Evolutionary conservation across 805 yeast species (phyloP), one percentile per base, ranked within the genome.

Genomic region (Starmerella riodocensis): DNA sequence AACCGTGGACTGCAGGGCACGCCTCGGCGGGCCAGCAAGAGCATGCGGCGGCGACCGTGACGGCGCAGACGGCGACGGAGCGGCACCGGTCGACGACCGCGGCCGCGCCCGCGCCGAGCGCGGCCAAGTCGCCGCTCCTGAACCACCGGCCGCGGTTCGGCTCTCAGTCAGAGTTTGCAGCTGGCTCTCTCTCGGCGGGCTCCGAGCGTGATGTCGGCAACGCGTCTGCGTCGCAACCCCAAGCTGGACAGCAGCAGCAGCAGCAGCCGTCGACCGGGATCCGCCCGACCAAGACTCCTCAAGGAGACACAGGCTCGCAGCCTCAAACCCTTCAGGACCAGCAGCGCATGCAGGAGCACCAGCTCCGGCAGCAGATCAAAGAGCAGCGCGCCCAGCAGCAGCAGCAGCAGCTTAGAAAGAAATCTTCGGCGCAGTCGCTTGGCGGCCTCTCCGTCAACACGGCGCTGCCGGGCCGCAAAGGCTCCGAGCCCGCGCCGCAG

Each of bases 71-170:
- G 13, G 13, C 9, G 9, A 13, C 27, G 13, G 27, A 13, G 13
- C 9, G 9, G 12, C 9, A 13, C 13, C 27, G 27, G 13, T 16
- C 41, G 4, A 27, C 16, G 12, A 35, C 46, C 4, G 35, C 46
- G 7, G 40, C 42, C 7, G 46, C 43, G 4, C 43, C 43, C 3
- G 30, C 43, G 6, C 32, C 40, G 1, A 34, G 12, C 5, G 43
- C 46, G 2, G 42, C 40, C 3, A 23, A 28, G 12, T 42, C 45
- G 1, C 42, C 45, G 3, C 26, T 38, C 16, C 34, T 42, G 7
- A 38, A 42, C 21, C 42, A 34, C 28, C 21, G 39, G 21, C 28
- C 31, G 14, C 38, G 38, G 3, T 29, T 23, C 13, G 45, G 38
- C 22, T 31, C 37, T 24, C 23, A 21, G 12, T 28, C 16, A 17